Evolutionary conservation across 202 grass and related monocot genomes (phyloP), one percentile per base, ranked within the genome.

Genomic region (Saccharum hybrid): DNA sequence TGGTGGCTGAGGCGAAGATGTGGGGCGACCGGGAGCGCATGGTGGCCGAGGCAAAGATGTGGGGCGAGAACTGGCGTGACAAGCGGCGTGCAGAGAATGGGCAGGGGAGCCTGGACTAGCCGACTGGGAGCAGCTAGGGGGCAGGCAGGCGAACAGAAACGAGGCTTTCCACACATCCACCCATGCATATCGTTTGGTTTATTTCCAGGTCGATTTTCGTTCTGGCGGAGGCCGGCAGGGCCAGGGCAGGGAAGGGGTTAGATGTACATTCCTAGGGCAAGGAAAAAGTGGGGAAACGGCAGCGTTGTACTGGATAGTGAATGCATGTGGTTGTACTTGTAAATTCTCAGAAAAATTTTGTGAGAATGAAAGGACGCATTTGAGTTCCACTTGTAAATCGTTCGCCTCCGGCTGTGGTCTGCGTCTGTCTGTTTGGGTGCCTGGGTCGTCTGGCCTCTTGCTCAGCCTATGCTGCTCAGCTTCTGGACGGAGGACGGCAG

Each of bases 41-140:
- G 75, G 82, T 94, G 22, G 91, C 88, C 0, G 91, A 94, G 77
- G 91, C 91, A 0, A 94, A 88, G 83, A 87, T 91, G 78, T 94
- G 92, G 92, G 94, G 94, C 1, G 90, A 93, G 87, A 94, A 97
- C 51, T 97, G 92, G 92, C 81, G 95, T 56, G 95, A 97, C 72
- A 97, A 97, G 75, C 86, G 82, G 36, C 92, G 81, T 10, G 87
- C 85, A 0, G 68, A 77, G 21, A 89, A 97, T 18, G 74, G 60
- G 21, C 66, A 97, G 46, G 89, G 87, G 11, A 75, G 67, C 71
- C 76, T 78, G 57, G 84, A 92, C 85, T 87, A 76, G 69, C 83
- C 14, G 46, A 94, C 66, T 10, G 26, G 82, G 54, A 84, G 66
- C 68, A 87, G 76, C 49, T 92, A 83, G 86, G 38, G 72, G 12